Percentiles rank a stretch among this genome's conserved stretches.
phyloP scores from a whole-genome alignment of 2,329 filamentous ascomycete genomes.

The Aspergillus puulaauensis region DNA sequence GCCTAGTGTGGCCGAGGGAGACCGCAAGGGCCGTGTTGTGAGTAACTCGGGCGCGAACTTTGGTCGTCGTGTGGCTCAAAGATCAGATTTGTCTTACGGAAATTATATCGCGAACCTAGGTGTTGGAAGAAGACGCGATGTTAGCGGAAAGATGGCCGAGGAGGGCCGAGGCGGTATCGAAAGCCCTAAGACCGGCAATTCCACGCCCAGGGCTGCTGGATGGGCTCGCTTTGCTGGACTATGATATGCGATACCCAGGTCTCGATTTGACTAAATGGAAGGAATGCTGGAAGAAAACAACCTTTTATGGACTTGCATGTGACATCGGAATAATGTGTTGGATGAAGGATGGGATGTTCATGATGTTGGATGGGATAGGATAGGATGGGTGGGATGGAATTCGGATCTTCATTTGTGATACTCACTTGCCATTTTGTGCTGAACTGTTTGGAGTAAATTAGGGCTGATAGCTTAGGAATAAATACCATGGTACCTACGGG shows the following conservation, averaged over 20 bases:
- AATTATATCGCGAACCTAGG: slow-evolving; percentile 45
- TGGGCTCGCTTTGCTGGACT: slow-evolving; percentile 49
- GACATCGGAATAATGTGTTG: slow-evolving; percentile 1
- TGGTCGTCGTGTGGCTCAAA: slow-evolving; percentile 25
- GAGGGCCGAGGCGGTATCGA: slow-evolving; percentile 40
- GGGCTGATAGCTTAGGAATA: slow-evolving; percentile 8
- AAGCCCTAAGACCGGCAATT: slow-evolving; percentile 3
- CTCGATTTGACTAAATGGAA: neutral
- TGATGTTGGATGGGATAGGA: slow-evolving; percentile 5
- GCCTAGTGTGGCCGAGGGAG: slow-evolving; percentile 24
- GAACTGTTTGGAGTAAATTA: slow-evolving; percentile 11
- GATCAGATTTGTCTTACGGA: slow-evolving; percentile 38
- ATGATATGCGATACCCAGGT: slow-evolving; percentile 21
- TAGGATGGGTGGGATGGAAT: neutral
- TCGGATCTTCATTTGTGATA: slow-evolving; percentile 9
- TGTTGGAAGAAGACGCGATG: slow-evolving; percentile 47
- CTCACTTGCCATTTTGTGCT: slow-evolving; percentile 7
- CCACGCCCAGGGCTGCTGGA: slow-evolving; percentile 38
- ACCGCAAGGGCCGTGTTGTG: slow-evolving; percentile 45
- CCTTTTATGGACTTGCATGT: neutral
- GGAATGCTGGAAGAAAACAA: neutral
- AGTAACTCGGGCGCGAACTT: slow-evolving; percentile 45
- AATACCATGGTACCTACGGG: slow-evolving; percentile 1
- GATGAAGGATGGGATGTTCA: slow-evolving; percentile 5
- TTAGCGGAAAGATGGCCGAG: slow-evolving; percentile 49